phyloP scores from a whole-genome alignment of 164 flowering plant species.

The Sextonia rubra region DNA sequence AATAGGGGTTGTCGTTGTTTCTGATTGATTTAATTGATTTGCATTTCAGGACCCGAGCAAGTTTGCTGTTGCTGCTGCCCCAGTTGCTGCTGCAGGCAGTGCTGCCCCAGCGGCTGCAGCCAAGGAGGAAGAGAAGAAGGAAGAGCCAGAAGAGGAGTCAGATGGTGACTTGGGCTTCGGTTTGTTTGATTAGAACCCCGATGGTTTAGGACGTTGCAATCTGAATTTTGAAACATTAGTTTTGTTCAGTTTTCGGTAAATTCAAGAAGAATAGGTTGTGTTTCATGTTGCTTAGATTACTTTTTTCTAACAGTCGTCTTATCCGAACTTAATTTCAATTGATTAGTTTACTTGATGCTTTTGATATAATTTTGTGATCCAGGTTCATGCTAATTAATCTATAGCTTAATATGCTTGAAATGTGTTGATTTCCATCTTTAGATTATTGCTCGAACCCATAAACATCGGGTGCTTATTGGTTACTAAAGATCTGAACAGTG shows the following conservation, averaged over 20 bases:
- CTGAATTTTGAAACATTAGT: not conserved
- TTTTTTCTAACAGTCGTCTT: too few species aligned
- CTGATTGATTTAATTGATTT: not conserved
- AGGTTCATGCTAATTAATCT: too few species aligned
- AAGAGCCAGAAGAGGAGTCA: constrained; percentile 45
- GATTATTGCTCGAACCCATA: too few species aligned
- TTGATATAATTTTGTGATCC: too few species aligned
- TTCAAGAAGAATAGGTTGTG: not conserved
- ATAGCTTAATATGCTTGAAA: too few species aligned
- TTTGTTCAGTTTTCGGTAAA: not conserved
- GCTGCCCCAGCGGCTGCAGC: constrained; percentile 26
- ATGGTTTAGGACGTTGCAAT: not conserved
- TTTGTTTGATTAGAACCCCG: constrained; percentile 10
- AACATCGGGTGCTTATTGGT: too few species aligned
- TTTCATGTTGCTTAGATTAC: too few species aligned
- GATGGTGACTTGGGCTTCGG: constrained; percentile 27
- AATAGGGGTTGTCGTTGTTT: not conserved
- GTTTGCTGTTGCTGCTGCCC: constrained; percentile 48
- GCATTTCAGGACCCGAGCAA: constrained; percentile 61
- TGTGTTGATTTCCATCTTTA: too few species aligned
- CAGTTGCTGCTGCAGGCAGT: constrained; percentile 24
- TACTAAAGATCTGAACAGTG: too few species aligned
- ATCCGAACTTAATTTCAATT: not conserved
- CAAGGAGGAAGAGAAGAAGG: constrained; percentile 38
- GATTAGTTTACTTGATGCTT: not conserved